Base-by-base conservation (phyloP, 1,284 basidiomycete genomes). In the Ganoderma boninense region DNA sequence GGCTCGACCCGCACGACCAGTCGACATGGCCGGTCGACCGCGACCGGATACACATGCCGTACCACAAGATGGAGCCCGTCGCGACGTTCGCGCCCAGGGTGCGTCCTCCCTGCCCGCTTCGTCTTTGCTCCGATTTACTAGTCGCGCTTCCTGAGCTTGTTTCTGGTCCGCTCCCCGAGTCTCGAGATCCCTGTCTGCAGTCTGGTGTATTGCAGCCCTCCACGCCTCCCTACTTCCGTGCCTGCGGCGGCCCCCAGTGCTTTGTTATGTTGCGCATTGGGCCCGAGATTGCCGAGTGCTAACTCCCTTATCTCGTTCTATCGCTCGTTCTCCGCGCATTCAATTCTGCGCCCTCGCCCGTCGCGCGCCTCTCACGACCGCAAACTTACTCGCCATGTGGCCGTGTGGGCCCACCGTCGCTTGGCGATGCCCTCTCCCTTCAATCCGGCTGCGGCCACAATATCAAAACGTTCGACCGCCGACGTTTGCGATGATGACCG, bases 41-140 rank as follows among this genome's bases (percentile, higher is more conserved):
- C 57, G 88, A 89, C 72, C 82, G 85, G n/a, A 84, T 86, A 35
- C 87, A 90, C 75, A 87, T 90, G 87, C 89, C 88, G 10, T 84
- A 77, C 73, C 87, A 87, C 74, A 82, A 76, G 42, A 78, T 83
- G 49, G 85, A 86, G 71, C 76, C 76, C 59, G 85, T 89, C 32
- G 80, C 83, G 11, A 81, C 77, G 0, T 89, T 90, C 76, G 84
- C 88, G 16, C 89, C 89, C 0, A 88, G 86, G 80, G 87, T 86
- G 73, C 63, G 78, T 73, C n/a, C 49, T 4, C 38, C 29, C 26
- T 26, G 26, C 29, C 16, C 20, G 26, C 14, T 42, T 38, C 13
- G 57, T 13, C 29, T 16, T 14, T 14, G 49, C 49, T 52, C 49
- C 49, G 49, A 29, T 3, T 3, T n/a, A 6, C 46, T 6, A 20